A percentile compares a stretch with the other conserved stretches of the same genome.
These are phyloP conservation scores for Collybia nuda DNA, from an alignment of 768 basidiomycete genomes.

Conservation along the genomic window DNA sequence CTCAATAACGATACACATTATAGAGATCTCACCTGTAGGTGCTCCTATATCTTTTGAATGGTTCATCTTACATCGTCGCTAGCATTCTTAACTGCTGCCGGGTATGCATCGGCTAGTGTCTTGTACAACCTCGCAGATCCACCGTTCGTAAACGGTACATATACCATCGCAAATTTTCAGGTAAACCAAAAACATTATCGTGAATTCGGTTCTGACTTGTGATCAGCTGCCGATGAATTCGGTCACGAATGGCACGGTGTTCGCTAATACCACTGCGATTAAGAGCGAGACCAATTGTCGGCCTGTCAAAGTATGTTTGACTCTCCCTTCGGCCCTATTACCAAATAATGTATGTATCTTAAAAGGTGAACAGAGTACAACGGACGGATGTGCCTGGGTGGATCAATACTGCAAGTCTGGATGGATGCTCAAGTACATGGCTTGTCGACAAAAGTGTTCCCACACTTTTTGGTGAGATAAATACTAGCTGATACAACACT, in stretches of 20 bases:
- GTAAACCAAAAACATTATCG: conserved; percentile 22
- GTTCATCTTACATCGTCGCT: background rate
- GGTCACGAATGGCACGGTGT: conserved; percentile 43
- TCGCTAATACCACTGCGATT: conserved; percentile 47
- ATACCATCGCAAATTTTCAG: conserved; percentile 46
- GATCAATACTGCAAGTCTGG: conserved; percentile 39
- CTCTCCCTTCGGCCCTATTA: background rate
- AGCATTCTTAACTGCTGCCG: conserved; percentile 56
- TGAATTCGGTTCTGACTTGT: background rate
- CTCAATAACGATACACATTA: conserved; percentile 47
- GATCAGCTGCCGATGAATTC: conserved; percentile 34
- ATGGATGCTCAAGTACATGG: conserved; percentile 41
- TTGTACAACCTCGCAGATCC: conserved; percentile 45
- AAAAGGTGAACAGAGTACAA: conserved; percentile 37
- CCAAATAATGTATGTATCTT: background rate
- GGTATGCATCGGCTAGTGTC: conserved; percentile 49
- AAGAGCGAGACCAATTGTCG: conserved; percentile 46
- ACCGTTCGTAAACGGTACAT: conserved; percentile 42
- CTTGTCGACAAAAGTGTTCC: conserved; percentile 35
- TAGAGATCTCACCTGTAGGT: conserved; percentile 46
- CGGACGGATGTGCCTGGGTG: conserved; percentile 33
- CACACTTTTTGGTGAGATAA: conserved; percentile 40
- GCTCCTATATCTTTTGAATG: background rate
- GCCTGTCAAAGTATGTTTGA: conserved; percentile 30
- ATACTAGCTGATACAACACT: background rate